A percentile compares a stretch with the other conserved stretches of the same genome.
Conservation (phyloP, 2,329 filamentous ascomycete genomes). For the Fusarium sublunatum region DNA sequence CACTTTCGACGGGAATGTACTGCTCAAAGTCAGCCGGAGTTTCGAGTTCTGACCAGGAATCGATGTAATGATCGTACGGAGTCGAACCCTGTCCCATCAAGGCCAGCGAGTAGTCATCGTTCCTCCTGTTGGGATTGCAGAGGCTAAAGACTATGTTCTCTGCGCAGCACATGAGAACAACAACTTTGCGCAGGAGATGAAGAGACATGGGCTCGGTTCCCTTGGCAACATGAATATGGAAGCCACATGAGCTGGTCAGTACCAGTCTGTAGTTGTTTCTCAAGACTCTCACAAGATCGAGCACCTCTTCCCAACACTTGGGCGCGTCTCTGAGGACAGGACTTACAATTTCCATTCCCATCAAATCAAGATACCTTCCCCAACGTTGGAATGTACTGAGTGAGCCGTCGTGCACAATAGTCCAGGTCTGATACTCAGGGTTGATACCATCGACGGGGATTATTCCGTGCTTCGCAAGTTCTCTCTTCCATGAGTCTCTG, state of each 20-base stretch:
- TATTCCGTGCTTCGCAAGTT: conserved; percentile 6
- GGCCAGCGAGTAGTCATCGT: neutral
- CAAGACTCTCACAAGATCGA: conserved; percentile 29
- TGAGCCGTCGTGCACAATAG: conserved; percentile 15
- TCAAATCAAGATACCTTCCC: conserved; percentile 16
- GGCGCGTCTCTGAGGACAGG: conserved; percentile 24
- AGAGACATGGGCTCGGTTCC: conserved; percentile 11
- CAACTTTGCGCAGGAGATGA: conserved; percentile 23
- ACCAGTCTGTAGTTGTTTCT: conserved; percentile 24
- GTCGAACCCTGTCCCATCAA: neutral
- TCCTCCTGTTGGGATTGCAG: conserved; percentile 9
- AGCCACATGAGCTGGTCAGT: conserved; percentile 15
- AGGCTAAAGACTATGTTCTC: conserved; percentile 34
- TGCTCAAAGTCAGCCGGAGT: conserved; percentile 20
- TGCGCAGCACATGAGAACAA: conserved; percentile 24
- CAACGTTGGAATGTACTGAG: neutral
- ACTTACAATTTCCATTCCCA: conserved; percentile 28
- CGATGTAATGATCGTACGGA: neutral
- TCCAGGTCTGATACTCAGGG: conserved; percentile 28
- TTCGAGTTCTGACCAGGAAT: neutral
- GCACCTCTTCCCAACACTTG: conserved; percentile 28
- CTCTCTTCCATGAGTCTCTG: neutral
- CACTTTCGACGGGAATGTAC: conserved; percentile 5
- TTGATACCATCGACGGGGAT: neutral
- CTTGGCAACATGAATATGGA: conserved; percentile 37